Percentiles rank a stretch among this genome's conserved stretches.
Evolutionary conservation across 2,329 filamentous ascomycete species (phyloP).

Genomic region (Phoma sp.): DNA sequence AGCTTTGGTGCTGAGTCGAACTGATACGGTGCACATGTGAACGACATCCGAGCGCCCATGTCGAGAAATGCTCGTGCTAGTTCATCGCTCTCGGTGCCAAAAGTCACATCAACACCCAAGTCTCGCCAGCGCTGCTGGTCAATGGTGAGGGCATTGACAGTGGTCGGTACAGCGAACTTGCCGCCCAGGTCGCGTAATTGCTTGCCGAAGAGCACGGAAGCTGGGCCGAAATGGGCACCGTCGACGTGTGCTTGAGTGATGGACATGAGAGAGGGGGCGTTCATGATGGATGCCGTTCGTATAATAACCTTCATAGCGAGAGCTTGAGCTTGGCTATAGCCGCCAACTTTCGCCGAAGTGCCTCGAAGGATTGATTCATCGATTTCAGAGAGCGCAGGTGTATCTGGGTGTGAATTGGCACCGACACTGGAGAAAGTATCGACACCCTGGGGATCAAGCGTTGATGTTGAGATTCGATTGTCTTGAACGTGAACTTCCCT

Average conservation of each 20-base stretch:
- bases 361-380: conserved; percentile 28
- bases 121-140: conserved; percentile 52
- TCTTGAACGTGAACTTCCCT: background rate
- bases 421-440: background rate
- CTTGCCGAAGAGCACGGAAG: conserved; percentile 47
- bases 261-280: conserved; percentile 38
- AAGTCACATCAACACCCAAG: conserved; percentile 42
- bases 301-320: conserved; percentile 50
- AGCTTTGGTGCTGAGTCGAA: conserved; percentile 43
- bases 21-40: conserved; percentile 55
- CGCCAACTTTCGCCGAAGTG: conserved; percentile 18
- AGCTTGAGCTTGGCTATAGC: conserved; percentile 36
- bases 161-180: conserved; percentile 49
- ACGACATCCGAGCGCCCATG: conserved; percentile 52
- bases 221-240: conserved; percentile 53
- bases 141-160: conserved; percentile 54
- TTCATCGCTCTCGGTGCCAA: conserved; percentile 41
- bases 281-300: conserved; percentile 45
- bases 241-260: conserved; percentile 54
- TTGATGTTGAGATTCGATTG: background rate
- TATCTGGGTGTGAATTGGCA: background rate
- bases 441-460: background rate
- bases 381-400: background rate
- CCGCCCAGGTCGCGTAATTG: conserved; percentile 44
- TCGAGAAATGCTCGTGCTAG: conserved; percentile 49